Evolutionary conservation across 306 rosid species (phyloP).

Genomic region (Biancaea sappan): DNA sequence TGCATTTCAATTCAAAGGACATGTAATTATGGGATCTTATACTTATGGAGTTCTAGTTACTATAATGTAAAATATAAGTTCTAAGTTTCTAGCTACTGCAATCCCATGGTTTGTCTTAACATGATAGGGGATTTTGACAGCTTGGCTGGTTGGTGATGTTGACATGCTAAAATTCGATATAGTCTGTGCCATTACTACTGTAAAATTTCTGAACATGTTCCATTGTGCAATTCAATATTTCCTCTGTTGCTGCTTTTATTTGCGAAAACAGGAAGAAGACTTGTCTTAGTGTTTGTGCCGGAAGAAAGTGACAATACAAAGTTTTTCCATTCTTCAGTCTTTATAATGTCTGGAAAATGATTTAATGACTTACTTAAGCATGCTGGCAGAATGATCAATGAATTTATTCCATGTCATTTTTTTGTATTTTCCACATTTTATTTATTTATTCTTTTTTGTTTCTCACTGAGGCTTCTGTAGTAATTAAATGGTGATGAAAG

Average conservation of each 20-base stretch:
- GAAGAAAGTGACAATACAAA: neutral
- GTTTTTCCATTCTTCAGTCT: too few relatives aligned
- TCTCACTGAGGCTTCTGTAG: neutral
- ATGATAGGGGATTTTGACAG: neutral
- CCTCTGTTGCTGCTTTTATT: neutral
- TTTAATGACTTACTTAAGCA: neutral
- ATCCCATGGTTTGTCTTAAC: neutral
- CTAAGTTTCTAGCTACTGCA: neutral
- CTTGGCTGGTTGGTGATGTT: constrained; percentile 28
- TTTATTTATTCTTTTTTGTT: constrained; percentile 1
- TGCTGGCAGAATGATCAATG: neutral
- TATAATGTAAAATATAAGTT: neutral
- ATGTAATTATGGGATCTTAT: neutral
- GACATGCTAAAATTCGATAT: neutral
- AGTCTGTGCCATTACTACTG: neutral
- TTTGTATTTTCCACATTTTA: neutral
- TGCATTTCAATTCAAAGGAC: constrained; percentile 27
- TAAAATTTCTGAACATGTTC: neutral
- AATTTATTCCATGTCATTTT: neutral
- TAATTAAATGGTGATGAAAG: neutral
- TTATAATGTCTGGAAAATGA: neutral
- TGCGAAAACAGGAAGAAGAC: neutral
- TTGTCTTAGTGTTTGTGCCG: neutral
- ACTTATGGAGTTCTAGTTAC: neutral
- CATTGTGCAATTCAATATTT: neutral